These are phyloP conservation scores for Shiraia sp. DNA, from an alignment of 2,329 filamentous ascomycete species.

Conservation along the genomic window DNA sequence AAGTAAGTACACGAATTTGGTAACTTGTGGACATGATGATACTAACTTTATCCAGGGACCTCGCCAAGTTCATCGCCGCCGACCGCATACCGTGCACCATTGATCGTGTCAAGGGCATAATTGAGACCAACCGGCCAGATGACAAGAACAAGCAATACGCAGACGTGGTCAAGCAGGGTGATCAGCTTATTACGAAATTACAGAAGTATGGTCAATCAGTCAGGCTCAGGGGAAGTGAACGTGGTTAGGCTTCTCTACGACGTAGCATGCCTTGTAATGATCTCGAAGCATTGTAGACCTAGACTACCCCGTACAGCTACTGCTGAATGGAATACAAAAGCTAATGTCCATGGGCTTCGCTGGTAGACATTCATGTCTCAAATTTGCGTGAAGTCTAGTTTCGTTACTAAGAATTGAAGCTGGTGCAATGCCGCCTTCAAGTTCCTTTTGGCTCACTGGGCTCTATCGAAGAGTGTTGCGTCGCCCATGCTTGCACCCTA, in stretches of 20 bases:
- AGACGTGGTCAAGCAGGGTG: slow-evolving; percentile 95
- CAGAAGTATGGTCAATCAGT: slow-evolving; percentile 99
- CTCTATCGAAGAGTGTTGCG: no score
- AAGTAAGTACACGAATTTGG: slow-evolving; percentile 61
- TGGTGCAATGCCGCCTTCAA: no score
- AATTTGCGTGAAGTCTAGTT: no score
- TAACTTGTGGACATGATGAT: not conserved
- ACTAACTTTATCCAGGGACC: slow-evolving; percentile 63
- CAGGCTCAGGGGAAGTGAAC: slow-evolving; percentile 89
- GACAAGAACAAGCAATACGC: slow-evolving; percentile 99
- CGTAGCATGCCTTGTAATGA: slow-evolving; percentile 22
- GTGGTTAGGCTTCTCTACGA: slow-evolving; percentile 61
- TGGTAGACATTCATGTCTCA: no score
- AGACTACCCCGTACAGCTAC: slow-evolving; percentile 18
- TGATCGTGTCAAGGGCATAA: slow-evolving; percentile 93
- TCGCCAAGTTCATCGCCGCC: slow-evolving; percentile 94
- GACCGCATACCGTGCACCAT: slow-evolving; percentile 96
- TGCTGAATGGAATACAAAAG: slow-evolving; percentile 14
- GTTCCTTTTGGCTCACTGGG: no score
- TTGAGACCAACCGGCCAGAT: slow-evolving; percentile 96
- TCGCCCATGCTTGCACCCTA: not conserved
- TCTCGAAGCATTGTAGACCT: slow-evolving; percentile 25
- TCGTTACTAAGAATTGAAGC: no score
- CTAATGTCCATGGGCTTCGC: slow-evolving; percentile 1
- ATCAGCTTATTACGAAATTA: slow-evolving; percentile 96